phyloP scores from a whole-genome alignment of 495 filamentous ascomycete species.

The Penicillium chermesinum region DNA sequence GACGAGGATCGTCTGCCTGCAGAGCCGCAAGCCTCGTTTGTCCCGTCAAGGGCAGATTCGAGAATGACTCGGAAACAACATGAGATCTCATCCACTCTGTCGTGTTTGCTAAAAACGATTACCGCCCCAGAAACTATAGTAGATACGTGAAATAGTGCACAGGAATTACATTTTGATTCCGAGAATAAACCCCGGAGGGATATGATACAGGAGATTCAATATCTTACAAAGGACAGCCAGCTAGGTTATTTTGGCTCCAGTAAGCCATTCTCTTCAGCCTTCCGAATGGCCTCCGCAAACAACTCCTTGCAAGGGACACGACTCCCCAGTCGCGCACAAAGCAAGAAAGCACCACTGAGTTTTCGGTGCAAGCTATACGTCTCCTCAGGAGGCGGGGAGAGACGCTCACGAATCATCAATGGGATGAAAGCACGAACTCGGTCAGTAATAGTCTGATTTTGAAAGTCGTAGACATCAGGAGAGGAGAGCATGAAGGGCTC shows the following conservation, averaged over 20 bases:
- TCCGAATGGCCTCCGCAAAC: conserved; percentile 63
- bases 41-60: too few relatives aligned
- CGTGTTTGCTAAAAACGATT: too few relatives aligned
- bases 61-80: too few relatives aligned
- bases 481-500: conserved; percentile 78
- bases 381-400: conserved; percentile 92
- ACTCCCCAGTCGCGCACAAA: conserved; percentile 84
- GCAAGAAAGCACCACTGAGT: conserved; percentile 88
- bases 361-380: conserved; percentile 96
- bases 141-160: too few relatives aligned
- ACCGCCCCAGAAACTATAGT: too few relatives aligned
- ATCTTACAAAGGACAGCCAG: too few relatives aligned
- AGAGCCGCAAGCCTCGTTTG: too few relatives aligned
- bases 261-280: conserved; percentile 30
- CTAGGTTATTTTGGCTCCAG: conserved; percentile 8
- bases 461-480: conserved; percentile 85
- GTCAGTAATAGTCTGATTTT: conserved; percentile 91
- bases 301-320: conserved; percentile 74
- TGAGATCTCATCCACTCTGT: too few relatives aligned
- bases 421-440: conserved; percentile 82
- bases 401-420: conserved; percentile 80
- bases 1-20: too few relatives aligned
- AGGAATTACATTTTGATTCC: neutral
- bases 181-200: too few relatives aligned
- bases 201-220: conserved; percentile 5